Conservation (phyloP, 1,139 yeast genomes). For the Hyphopichia khmerensis region DNA sequence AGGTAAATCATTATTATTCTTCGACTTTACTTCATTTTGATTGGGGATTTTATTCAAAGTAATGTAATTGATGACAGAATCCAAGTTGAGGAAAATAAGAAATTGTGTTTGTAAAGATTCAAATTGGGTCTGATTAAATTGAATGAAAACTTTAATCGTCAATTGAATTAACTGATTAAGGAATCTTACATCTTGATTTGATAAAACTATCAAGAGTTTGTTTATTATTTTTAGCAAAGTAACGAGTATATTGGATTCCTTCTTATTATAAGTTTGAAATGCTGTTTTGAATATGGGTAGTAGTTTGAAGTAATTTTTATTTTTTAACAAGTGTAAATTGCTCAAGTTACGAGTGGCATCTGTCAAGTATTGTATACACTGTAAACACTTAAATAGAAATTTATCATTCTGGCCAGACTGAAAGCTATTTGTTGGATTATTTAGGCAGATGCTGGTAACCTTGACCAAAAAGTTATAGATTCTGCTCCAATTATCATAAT, state of each 20-base stretch:
- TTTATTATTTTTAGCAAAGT: constrained; percentile 36
- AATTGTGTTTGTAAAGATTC: constrained; percentile 34
- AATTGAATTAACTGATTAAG: constrained; percentile 28
- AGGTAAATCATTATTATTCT: too few relatives aligned
- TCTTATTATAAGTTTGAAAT: constrained; percentile 12
- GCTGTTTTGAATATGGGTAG: constrained; percentile 21
- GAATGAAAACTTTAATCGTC: constrained; percentile 29
- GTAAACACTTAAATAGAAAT: not conserved
- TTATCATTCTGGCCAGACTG: not conserved
- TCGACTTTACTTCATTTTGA: constrained; percentile 13
- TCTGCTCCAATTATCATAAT: constrained; percentile 27
- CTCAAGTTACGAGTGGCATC: constrained; percentile 7
- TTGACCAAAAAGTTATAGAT: constrained; percentile 23
- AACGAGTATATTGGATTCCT: constrained; percentile 23
- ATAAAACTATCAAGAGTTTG: constrained; percentile 28
- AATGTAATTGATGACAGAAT: constrained; percentile 16
- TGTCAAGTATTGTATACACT: not conserved
- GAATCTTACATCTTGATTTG: constrained; percentile 31
- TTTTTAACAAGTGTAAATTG: constrained; percentile 16
- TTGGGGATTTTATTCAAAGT: constrained; percentile 16
- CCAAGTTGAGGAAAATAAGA: constrained; percentile 35
- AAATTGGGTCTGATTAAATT: constrained; percentile 28
- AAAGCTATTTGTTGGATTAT: not conserved
- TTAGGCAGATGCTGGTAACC: constrained; percentile 1
- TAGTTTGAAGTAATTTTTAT: constrained; percentile 20